Conservation (phyloP, 306 rosid species). For the Vigna nakashimae region DNA sequence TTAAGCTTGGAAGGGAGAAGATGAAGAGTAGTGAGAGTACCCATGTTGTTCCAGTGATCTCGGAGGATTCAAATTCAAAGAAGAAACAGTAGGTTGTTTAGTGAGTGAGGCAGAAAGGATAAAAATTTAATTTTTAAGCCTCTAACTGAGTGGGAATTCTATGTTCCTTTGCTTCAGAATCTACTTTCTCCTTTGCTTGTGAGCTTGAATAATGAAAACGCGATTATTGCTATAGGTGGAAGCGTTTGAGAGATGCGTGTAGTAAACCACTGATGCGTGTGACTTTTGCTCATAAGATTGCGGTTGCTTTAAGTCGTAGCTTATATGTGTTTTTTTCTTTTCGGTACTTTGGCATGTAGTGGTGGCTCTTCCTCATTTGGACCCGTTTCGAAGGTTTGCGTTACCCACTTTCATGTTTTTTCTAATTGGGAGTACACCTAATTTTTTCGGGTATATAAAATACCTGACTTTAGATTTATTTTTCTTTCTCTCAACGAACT, state of each 20-base stretch:
- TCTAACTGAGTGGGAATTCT: not conserved
- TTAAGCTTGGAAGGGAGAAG: conserved; percentile 58
- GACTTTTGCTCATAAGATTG: conserved; percentile 10
- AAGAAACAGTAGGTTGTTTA: not conserved
- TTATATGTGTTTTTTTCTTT: not conserved
- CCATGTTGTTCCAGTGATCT: conserved; percentile 61
- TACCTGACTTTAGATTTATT: conserved; percentile 4
- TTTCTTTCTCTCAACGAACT: not conserved
- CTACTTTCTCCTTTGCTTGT: conserved; percentile 36
- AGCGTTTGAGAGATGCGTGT: conserved; percentile 52
- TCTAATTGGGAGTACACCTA: not conserved
- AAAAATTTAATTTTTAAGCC: too few relatives aligned
- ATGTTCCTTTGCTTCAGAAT: conserved; percentile 27
- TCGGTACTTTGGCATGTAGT: not conserved
- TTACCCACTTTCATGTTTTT: conserved; percentile 35
- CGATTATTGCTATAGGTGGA: too few relatives aligned
- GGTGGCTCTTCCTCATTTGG: not conserved
- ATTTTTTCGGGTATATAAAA: not conserved
- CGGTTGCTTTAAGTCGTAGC: conserved; percentile 54
- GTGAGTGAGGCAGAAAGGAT: not conserved
- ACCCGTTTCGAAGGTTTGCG: conserved; percentile 29
- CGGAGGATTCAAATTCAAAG: conserved; percentile 19
- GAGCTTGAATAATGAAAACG: conserved; percentile 17
- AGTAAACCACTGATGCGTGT: not conserved
- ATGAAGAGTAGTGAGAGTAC: conserved; percentile 59